These are phyloP conservation scores for Chamaecyparis obtusa DNA, from an alignment of 75 land plant genomes.

Conservation along the genomic window DNA sequence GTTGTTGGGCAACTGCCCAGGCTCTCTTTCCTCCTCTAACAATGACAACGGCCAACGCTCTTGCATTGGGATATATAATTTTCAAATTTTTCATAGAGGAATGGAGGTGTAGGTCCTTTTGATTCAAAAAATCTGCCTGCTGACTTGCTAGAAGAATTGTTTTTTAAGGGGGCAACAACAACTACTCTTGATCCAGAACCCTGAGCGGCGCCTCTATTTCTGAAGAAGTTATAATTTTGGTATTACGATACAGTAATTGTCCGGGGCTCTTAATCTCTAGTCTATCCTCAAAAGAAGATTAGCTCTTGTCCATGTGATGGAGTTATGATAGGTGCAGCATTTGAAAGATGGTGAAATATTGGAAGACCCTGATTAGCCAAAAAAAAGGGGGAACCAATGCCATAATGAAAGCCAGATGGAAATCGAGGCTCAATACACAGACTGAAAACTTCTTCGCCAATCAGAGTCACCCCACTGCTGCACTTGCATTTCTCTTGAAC, in stretches of 20 bases:
- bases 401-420: too few species aligned
- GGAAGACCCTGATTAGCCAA: too few species aligned
- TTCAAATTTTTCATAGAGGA: background rate
- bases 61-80: conserved; percentile 16
- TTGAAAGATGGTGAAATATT: too few species aligned
- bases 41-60: conserved; percentile 16
- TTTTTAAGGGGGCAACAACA: background rate
- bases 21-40: conserved; percentile 26
- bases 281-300: too few species aligned
- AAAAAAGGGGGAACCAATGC: too few species aligned
- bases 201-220: background rate
- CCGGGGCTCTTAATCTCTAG: too few species aligned
- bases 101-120: background rate
- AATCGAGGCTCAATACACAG: too few species aligned
- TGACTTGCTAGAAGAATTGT: background rate
- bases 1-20: conserved; percentile 30
- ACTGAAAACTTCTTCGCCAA: too few species aligned
- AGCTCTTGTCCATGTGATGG: too few species aligned
- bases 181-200: background rate
- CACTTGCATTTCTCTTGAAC: too few species aligned
- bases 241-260: background rate
- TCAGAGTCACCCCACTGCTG: too few species aligned
- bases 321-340: too few species aligned
- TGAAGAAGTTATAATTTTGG: background rate
- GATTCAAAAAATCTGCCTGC: background rate